Percentiles rank a stretch among this genome's conserved stretches.
Evolutionary conservation across 2,329 filamentous ascomycete species (phyloP).

Genomic region (Colletotrichum sp.): DNA sequence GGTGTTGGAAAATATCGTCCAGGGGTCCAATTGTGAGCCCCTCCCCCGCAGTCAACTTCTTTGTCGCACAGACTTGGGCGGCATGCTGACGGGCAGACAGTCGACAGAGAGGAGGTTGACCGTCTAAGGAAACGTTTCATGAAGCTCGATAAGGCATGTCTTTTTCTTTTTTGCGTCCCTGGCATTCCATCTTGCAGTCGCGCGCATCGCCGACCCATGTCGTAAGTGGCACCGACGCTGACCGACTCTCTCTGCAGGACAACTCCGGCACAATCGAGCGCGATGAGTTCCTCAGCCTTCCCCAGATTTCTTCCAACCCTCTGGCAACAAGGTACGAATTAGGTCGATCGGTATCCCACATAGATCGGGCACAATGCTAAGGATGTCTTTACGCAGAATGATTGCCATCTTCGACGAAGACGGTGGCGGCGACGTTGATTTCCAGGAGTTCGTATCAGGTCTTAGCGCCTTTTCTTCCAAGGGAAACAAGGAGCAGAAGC

Average conservation of each 20-base stretch:
- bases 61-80: slow-evolving; percentile 10
- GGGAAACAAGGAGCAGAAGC: slow-evolving; percentile 98
- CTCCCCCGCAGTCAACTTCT: slow-evolving; percentile 22
- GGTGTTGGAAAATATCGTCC: slow-evolving; percentile 94
- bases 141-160: slow-evolving; percentile 93
- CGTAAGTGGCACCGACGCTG: neutral
- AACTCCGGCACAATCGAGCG: slow-evolving; percentile 98
- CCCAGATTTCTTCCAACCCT: slow-evolving; percentile 97
- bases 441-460: slow-evolving; percentile 97
- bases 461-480: slow-evolving; percentile 96
- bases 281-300: slow-evolving; percentile 95
- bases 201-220: neutral
- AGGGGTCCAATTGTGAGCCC: slow-evolving; percentile 87
- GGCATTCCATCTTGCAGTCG: neutral
- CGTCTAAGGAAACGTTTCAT: slow-evolving; percentile 96
- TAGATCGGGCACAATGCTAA: neutral
- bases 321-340: slow-evolving; percentile 81
- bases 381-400: slow-evolving; percentile 69
- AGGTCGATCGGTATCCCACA: neutral
- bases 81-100: slow-evolving; percentile 48
- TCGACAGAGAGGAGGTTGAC: slow-evolving; percentile 97
- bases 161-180: neutral
- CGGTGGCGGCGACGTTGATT: slow-evolving; percentile 96
- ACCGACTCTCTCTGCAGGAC: slow-evolving; percentile 63
- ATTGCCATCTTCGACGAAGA: slow-evolving; percentile 99